A percentile compares a stretch with the other conserved stretches of the same genome.
These are phyloP conservation scores for Apiotrichum laibachii DNA, from an alignment of 1,284 basidiomycete species.

Conservation along the genomic window DNA sequence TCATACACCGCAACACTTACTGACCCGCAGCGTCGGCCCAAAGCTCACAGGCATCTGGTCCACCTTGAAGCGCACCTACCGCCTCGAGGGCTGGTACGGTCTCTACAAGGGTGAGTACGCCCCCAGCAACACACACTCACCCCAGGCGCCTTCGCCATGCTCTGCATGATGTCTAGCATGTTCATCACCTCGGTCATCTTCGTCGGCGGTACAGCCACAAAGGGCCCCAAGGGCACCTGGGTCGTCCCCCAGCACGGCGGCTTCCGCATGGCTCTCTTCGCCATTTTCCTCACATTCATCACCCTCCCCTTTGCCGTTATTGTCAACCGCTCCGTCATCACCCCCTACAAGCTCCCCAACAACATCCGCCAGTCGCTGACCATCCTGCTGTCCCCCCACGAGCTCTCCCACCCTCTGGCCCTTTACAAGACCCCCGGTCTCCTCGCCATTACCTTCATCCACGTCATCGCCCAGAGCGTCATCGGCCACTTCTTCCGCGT, in stretches of 20 bases:
- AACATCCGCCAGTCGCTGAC: slow-evolving; percentile 63
- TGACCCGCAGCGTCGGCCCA: slow-evolving; percentile 47
- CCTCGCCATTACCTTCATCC: slow-evolving; percentile 64
- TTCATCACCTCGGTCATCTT: slow-evolving; percentile 48
- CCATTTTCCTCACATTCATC: slow-evolving; percentile 57
- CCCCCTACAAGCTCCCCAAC: slow-evolving; percentile 73
- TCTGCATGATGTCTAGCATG: slow-evolving; percentile 61
- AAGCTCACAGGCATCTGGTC: slow-evolving; percentile 47
- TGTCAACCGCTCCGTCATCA: slow-evolving; percentile 79
- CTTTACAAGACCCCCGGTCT: slow-evolving; percentile 82
- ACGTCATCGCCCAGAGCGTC: slow-evolving; percentile 65
- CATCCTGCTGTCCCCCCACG: slow-evolving; percentile 74
- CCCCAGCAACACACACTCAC: not conserved
- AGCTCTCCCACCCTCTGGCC: slow-evolving; percentile 72
- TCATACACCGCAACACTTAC: not conserved
- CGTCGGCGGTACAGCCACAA: slow-evolving; percentile 40
- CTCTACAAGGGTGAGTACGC: slow-evolving; percentile 73
- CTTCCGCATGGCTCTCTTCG: slow-evolving; percentile 50
- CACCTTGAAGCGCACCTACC: slow-evolving; percentile 71
- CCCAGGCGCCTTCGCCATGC: slow-evolving; percentile 63
- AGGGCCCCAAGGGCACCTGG: slow-evolving; percentile 59
- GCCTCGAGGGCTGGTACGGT: slow-evolving; percentile 75
- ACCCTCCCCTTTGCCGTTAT: slow-evolving; percentile 75
- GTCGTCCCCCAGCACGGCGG: slow-evolving; percentile 67
- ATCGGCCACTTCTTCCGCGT: slow-evolving; percentile 55